These are phyloP conservation scores for Rhodomyrtus tomentosa DNA, from an alignment of 345 rosid species.

Conservation along the genomic window DNA sequence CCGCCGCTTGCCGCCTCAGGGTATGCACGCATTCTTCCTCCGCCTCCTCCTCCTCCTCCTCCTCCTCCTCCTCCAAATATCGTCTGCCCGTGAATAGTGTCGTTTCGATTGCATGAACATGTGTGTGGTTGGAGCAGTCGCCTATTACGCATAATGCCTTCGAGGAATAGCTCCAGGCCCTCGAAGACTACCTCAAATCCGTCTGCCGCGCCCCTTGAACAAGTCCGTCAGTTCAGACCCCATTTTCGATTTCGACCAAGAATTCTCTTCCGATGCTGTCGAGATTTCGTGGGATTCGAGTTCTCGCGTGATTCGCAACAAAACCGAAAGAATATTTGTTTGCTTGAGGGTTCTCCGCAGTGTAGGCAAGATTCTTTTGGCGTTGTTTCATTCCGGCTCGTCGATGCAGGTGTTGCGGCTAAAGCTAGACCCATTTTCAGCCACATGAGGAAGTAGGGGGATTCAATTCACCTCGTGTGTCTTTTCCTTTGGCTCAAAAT, in stretches of 20 bases:
- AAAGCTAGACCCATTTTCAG: not conserved
- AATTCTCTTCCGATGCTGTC: no score
- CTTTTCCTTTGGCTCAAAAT: not conserved
- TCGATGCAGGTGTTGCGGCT: not conserved
- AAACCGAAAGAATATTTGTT: no score
- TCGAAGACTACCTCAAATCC: constrained; percentile 6
- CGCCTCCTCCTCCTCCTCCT: not conserved
- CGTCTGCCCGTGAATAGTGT: not conserved
- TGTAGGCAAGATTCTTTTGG: not conserved
- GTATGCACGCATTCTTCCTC: not conserved
- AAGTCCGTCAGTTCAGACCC: not conserved
- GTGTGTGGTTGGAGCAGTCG: not conserved
- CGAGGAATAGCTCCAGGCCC: constrained; percentile 8
- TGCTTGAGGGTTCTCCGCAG: not conserved
- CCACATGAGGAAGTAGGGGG: not conserved
- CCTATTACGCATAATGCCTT: no score
- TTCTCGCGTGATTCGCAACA: no score
- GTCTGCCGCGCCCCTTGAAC: constrained; percentile 1
- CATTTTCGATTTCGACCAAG: not conserved
- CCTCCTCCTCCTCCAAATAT: not conserved
- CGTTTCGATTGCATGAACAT: not conserved
- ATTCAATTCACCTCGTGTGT: not conserved
- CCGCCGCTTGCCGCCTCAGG: not conserved
- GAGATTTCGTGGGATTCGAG: no score
- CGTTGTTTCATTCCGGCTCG: not conserved